Evolutionary conservation across 768 basidiomycete species (phyloP), one percentile per base, ranked within the genome.

Genomic region (Leccinum fibrillosum): DNA sequence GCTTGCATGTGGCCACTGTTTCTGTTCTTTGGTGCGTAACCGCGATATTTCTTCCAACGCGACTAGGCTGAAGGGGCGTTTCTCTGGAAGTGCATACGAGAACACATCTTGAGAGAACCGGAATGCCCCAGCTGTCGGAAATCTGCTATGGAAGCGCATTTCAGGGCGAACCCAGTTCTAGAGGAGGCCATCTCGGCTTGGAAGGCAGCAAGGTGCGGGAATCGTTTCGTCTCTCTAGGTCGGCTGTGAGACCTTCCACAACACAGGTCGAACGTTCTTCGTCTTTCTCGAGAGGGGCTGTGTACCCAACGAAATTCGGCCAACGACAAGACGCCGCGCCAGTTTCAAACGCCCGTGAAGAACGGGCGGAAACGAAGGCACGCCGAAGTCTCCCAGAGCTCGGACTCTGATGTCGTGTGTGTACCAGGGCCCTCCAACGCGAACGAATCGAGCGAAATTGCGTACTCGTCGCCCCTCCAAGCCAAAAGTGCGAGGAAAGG

Each of bases 111-210:
- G 6, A 76, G 69, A 32, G 86, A 87, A 66, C 80, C 83, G 25
- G 85, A 87, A 67, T 93, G 92, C 64, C 90, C 92, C 8, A 76
- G 74, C 17, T 94, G 92, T 71, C 79, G 88, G 19, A 83, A 84
- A 63, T 58, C 70, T 19, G 72, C 80, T 0, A 78, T 77, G 12
- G 90, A 92, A 67, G 79, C 78, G 3, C 83, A 87, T 48, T 75
- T 94, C 55, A 75, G 89, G 62, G 79, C 82, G 37, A 90, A 90
- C 66, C 75, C 82, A n/a, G 78, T 75, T n/a, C 68, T 93, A 48
- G 92, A 90, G 69, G 86, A 84, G 59, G 80, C 79, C 11, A 81
- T 90, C 3, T 72, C 76, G n/a, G 77, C 83, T n/a, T 94, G 91
- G 89, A 82, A 82, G 58, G 71, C 70, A 35, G 82, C 86, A 21